These are phyloP conservation scores for Colletotrichum musicola DNA, from an alignment of 2,329 filamentous ascomycete genomes.

Conservation along the genomic window DNA sequence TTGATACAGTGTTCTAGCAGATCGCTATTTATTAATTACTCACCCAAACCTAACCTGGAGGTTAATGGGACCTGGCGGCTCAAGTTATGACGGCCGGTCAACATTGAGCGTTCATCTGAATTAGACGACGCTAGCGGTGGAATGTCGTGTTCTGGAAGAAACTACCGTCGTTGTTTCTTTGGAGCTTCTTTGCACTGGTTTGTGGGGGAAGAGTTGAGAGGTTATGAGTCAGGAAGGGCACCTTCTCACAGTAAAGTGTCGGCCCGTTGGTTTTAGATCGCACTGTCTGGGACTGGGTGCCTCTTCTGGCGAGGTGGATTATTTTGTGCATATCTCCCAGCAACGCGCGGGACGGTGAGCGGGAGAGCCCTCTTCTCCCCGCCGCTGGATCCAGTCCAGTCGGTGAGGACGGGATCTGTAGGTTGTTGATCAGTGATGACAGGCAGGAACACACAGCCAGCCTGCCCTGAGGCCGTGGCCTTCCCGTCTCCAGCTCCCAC, in stretches of 20 bases:
- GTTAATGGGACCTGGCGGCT: background rate
- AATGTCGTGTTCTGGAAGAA: conserved; percentile 19
- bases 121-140: background rate
- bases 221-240: too few relatives aligned
- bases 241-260: conserved; percentile 6
- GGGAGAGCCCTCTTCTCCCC: background rate
- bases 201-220: background rate
- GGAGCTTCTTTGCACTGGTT: too few relatives aligned
- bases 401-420: background rate
- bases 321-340: conserved; percentile 33
- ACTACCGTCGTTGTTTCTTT: background rate
- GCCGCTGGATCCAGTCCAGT: background rate
- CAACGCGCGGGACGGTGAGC: conserved; percentile 29
- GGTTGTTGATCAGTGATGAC: too few relatives aligned
- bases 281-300: conserved; percentile 14
- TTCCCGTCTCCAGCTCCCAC: too few relatives aligned
- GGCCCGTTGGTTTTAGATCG: background rate
- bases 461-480: too few relatives aligned
- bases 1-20: conserved; percentile 28
- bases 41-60: conserved; percentile 11
- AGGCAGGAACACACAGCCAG: too few relatives aligned
- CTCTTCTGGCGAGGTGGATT: conserved; percentile 7
- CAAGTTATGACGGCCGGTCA: background rate
- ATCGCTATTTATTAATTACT: background rate
- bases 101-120: conserved; percentile 26